Base-by-base conservation (phyloP, 2,329 filamentous ascomycete species). In the Trichophyton mentagrophytes region DNA sequence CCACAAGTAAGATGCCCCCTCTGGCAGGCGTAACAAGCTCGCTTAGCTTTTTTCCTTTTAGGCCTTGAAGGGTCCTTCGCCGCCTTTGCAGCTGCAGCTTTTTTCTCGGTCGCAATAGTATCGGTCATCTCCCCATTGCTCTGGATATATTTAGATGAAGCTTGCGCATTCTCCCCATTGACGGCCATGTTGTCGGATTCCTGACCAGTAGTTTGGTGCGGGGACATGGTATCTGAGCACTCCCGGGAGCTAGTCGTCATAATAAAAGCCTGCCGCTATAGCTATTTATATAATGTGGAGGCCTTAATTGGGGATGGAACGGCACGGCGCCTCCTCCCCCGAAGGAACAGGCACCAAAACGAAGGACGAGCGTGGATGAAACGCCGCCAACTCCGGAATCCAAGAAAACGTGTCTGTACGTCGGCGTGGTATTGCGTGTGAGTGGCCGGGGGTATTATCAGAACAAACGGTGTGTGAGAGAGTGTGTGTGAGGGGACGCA, bases 21-120 rank as follows among this genome's bases (percentile, higher is more conserved):
- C 77, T 99, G 93, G 76, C 93, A 99, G 65, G 93, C 92, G 82
- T 88, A 96, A 75, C 93, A 99, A 61, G 93, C 93, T 73, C 93
- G 83, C 67, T 92, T 84, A 42, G 93, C 93, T 81, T 99, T 99
- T 80, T 97, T 99, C 69, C 93, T 84, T 67, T 91, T 82, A 17
- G 93, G 92, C 63, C 93, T 85, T 69, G 87, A 80, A 61, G 92
- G 91, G 72, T 99, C 93, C 75, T 97, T 97, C 61, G 90, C 84
- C 69, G 6, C 27, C 27, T 82, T 83, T 49, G 73, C 59, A 38
- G 69, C 64, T 62, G 47, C 64, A 51, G 30, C 64, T 42, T 66
- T 77, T 89, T 81, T 72, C 85, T 80, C 75, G 87, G 75, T 87
- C 88, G 75, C 85, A 85, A 77, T 73, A 8, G 17, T 5, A 58